Evolutionary conservation across 2,329 filamentous ascomycete species (phyloP), one percentile per base, ranked within the genome.

Genomic region (Colletotrichum caudatum): DNA sequence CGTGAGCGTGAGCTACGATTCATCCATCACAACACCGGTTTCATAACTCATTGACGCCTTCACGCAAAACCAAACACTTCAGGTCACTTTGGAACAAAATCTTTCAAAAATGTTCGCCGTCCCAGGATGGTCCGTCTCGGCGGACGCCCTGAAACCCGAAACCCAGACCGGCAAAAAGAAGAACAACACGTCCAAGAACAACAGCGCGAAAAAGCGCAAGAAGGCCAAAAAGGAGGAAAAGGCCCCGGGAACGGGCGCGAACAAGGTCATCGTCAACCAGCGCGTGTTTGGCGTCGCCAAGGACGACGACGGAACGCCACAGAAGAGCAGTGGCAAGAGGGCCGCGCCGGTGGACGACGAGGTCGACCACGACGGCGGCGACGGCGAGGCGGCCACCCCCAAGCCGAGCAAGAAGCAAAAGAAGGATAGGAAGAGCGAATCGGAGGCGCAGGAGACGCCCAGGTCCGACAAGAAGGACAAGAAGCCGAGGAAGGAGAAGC

Each of bases 121-220:
- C 39, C 93, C 93, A 78, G 96, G 96, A 76, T 98, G 95, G 95
- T 94, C 94, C 50, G 87, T 98, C 46, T 90, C 93, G 67, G 88
- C 91, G 73, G 89, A 90, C 75, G 84, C 84, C 64, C 88, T 97
- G 74, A 94, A 94, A 81, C 82, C 89, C 39, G 94, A 97, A 82
- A 87, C 84, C 73, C 71, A 75, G 14, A 67, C 64, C 20, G 68
- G 70, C 64, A 59, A 72, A 51, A 60, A 66, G 46, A 62, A 74
- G 74, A 79, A 80, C 73, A 74, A 82, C 71, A 78, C 83, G 75
- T 89, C 86, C 75, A 91, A 87, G 78, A 90, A 62, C n/a, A 51
- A 53, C 46, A 63, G 60, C 35, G 37, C 91, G 82, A 87, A 89
- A 74, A 91, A 90, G 83, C 84, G 76, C 46, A 76, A 68, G 59